Conservation (phyloP, 805 yeast species). For the Hanseniaspora occidentalis region DNA sequence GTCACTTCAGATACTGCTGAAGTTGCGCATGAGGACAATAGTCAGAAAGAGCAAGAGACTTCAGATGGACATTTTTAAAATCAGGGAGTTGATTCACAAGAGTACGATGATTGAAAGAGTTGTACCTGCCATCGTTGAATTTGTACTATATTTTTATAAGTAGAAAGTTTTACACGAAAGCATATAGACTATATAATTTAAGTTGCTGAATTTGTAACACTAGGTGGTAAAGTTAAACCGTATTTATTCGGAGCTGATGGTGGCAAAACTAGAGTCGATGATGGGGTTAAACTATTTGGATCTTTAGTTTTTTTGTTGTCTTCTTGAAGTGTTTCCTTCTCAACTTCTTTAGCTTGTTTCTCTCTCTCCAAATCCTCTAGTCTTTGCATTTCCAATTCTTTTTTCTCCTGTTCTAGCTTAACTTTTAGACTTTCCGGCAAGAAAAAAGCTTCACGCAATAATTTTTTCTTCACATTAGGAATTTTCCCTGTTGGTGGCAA, state of each 20-base stretch:
- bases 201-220: background rate
- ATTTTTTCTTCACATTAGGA: constrained; percentile 51
- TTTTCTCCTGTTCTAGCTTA: background rate
- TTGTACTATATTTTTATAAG: too few species aligned
- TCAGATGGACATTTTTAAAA: too few species aligned
- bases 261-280: background rate
- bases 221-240: constrained; percentile 2
- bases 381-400: background rate
- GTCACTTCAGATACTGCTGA: too few species aligned
- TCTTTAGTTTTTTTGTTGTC: too few species aligned
- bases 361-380: background rate
- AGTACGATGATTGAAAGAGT: too few species aligned
- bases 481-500: constrained; percentile 89
- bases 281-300: too few species aligned
- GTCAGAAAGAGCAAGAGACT: too few species aligned
- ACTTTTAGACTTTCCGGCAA: constrained; percentile 26
- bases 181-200: background rate
- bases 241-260: background rate
- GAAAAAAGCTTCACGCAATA: constrained; percentile 41
- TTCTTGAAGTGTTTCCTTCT: background rate
- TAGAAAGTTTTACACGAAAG: too few species aligned
- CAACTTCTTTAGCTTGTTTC: background rate
- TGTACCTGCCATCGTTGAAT: too few species aligned
- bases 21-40: too few species aligned
- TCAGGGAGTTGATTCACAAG: too few species aligned